Evolutionary conservation across 2,329 filamentous ascomycete genomes (phyloP).

Genomic region (Pseudogymnoascus sp.): DNA sequence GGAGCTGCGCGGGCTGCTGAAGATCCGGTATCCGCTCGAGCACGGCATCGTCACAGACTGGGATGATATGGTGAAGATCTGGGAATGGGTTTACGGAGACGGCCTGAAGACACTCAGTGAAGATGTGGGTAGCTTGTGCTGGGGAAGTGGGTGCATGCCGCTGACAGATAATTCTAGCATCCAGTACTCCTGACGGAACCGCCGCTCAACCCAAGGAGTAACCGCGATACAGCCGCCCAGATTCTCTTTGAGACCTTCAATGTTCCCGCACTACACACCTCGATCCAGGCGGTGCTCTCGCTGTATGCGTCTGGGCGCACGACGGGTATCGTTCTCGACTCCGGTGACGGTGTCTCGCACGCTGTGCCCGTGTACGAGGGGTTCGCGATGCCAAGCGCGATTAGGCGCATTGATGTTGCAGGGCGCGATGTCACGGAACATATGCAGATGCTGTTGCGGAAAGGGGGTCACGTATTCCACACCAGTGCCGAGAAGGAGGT

Average conservation of each 20-base stretch:
- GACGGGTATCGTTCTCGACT: conserved; percentile 90
- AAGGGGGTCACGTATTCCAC: conserved; percentile 90
- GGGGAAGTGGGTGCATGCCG: background rate
- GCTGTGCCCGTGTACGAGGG: conserved; percentile 97
- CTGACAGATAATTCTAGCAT: conserved; percentile 49
- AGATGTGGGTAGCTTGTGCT: conserved; percentile 54
- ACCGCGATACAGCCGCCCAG: conserved; percentile 92
- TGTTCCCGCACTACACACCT: conserved; percentile 90
- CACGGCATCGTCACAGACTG: conserved; percentile 98
- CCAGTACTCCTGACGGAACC: conserved; percentile 94
- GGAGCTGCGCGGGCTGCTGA: conserved; percentile 83
- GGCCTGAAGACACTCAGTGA: conserved; percentile 95
- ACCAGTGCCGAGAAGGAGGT: conserved; percentile 99
- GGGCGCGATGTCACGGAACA: conserved; percentile 95
- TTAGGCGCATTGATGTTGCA: conserved; percentile 90
- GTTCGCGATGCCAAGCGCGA: conserved; percentile 92
- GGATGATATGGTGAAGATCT: conserved; percentile 99
- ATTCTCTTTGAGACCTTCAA: conserved; percentile 99
- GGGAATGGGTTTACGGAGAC: conserved; percentile 95
- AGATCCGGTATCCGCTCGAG: conserved; percentile 92
- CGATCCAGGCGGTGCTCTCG: conserved; percentile 92
- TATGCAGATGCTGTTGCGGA: conserved; percentile 80
- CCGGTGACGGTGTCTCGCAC: conserved; percentile 93
- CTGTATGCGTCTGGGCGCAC: conserved; percentile 93
- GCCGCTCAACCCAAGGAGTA: conserved; percentile 87